phyloP scores from a whole-genome alignment of 1,284 basidiomycete species.

The Rhodotorula sp. region DNA sequence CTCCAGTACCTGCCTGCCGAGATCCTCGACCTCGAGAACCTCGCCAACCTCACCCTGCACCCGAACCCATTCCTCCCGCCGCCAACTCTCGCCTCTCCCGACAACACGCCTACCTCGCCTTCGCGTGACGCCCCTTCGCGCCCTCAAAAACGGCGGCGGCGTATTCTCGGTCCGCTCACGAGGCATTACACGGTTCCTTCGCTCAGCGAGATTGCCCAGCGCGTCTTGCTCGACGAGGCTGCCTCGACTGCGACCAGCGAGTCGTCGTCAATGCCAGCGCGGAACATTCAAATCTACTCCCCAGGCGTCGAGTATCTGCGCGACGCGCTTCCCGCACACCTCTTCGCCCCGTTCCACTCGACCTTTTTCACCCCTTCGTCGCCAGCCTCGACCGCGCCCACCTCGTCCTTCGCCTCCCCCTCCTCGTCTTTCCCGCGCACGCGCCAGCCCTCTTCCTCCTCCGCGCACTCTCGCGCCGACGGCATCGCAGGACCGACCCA shows the following conservation, averaged over 20 bases:
- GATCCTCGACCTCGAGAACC: constrained; percentile 35
- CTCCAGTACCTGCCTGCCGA: constrained; percentile 43
- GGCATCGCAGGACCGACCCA: not conserved
- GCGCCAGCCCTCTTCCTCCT: constrained; percentile 8
- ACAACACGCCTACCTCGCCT: not conserved
- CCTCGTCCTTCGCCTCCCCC: constrained; percentile 5
- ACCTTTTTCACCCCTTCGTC: constrained; percentile 6
- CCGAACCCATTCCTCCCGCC: constrained; percentile 31
- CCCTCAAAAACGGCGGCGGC: not conserved
- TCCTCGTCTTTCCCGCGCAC: not conserved
- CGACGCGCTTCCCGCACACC: constrained; percentile 9
- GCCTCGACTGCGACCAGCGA: not conserved
- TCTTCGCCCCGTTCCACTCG: constrained; percentile 31
- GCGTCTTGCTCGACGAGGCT: constrained; percentile 24
- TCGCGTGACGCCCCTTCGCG: not conserved
- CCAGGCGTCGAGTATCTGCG: constrained; percentile 3
- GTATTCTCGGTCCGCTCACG: constrained; percentile 26
- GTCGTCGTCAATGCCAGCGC: not conserved
- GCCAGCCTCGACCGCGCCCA: not conserved
- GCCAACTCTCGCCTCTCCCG: constrained; percentile 3
- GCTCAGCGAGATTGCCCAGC: constrained; percentile 28
- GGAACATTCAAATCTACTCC: not conserved
- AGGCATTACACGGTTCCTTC: constrained; percentile 27
- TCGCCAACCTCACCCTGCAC: constrained; percentile 22
- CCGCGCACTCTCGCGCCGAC: not conserved